Conservation (phyloP, 805 yeast species). For the Wickerhamomyces xylosicus region DNA sequence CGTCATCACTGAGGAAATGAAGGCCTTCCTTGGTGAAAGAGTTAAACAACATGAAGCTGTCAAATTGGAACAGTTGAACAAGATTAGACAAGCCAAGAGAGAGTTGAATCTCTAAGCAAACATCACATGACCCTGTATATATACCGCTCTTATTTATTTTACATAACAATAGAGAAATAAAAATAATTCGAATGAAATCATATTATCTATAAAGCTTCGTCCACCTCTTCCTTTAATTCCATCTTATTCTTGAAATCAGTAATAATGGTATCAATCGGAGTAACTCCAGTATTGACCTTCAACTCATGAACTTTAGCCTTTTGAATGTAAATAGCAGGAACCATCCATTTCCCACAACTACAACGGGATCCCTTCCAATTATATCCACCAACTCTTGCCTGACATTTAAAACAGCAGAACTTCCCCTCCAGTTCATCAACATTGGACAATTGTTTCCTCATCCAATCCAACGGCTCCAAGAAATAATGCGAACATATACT, state of each 20-base stretch:
- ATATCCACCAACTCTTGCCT: constrained; percentile 80
- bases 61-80: constrained; percentile 8
- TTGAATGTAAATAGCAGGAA: constrained; percentile 81
- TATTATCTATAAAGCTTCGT: too few relatives aligned
- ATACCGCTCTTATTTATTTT: too few relatives aligned
- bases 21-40: constrained; percentile 42
- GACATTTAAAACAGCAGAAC: constrained; percentile 76
- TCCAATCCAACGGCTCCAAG: constrained; percentile 87
- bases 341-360: constrained; percentile 92
- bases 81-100: constrained; percentile 8
- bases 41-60: constrained; percentile 21
- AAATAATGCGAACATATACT: constrained; percentile 71
- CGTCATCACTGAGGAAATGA: constrained; percentile 39
- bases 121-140: too few relatives aligned
- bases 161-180: too few relatives aligned
- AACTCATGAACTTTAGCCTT: constrained; percentile 68
- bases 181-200: too few relatives aligned
- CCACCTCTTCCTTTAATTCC: too few relatives aligned
- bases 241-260: too few relatives aligned
- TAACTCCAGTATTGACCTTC: constrained; percentile 5
- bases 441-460: constrained; percentile 63
- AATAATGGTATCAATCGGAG: too few relatives aligned
- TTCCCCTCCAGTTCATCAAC: constrained; percentile 80
- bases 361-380: constrained; percentile 93
- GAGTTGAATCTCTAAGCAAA: background rate